Evolutionary conservation across 208 protist genomes (phyloP), one percentile per base, ranked within the genome.

Genomic region (Lotmaria passim): DNA sequence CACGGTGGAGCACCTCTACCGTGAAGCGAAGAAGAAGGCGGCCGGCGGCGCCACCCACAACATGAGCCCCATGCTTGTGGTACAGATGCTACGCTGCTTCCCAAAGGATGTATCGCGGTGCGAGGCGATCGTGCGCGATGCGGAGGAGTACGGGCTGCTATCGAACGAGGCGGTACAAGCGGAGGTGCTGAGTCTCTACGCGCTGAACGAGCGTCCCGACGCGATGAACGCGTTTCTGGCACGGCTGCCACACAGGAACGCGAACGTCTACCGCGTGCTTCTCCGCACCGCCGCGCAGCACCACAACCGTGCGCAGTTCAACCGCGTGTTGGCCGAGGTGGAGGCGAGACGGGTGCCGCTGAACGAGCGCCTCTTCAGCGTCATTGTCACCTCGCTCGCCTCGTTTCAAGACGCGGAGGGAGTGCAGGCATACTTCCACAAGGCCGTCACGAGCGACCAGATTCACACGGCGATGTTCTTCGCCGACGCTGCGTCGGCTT

Each of bases 301-400:
- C 7, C 69, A 68, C n/a, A 74, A 94, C 58, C 65, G 83, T 8
- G 46, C 50, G 17, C 63, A 73, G 14, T 95, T 97, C 69, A 58
- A 86, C 33, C 46, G 50, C 0, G 60, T 95, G 2, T 50, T 95
- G 28, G n/a, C 31, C 2, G 85, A 95, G 33, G 72, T 94, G 68
- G 59, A 70, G 30, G 52, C 48, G 21, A 68, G 73, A 41, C 69
- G 76, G 8, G 79, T 92, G 34, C 52, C 52, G 36, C 53, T 94
- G 26, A 90, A 89, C 74, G 92, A 97, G 63, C 86, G 83, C 19
- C 64, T 94, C 11, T 91, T 93, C 71, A 82, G 84, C 51, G 81
- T 87, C 39, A 79, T 97, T n/a, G 69, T 97, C 12, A 83, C 76
- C 19, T 86, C 77, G 3, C 68, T 91, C 19, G 82, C 78, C 12